Conservation (phyloP, 441 rosid genomes). For the Melastoma candidum region DNA sequence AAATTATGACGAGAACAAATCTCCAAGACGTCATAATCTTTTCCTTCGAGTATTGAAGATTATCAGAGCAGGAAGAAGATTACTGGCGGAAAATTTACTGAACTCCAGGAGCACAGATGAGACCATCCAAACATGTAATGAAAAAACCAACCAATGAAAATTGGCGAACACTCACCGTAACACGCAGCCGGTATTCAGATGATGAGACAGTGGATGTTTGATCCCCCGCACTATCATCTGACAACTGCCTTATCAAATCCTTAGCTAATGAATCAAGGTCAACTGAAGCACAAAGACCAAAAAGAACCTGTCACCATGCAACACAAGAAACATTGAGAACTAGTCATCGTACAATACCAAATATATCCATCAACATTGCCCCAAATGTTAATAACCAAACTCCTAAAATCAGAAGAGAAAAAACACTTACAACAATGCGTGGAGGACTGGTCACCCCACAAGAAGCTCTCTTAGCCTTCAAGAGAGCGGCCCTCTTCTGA, state of each 20-base stretch:
- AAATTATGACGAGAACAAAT: too few relatives aligned
- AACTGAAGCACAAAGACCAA: conserved; percentile 44
- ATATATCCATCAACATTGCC: too few relatives aligned
- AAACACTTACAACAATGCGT: conserved; percentile 62
- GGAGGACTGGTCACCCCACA: conserved; percentile 59
- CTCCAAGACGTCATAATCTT: too few relatives aligned
- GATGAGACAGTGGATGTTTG: conserved; percentile 44
- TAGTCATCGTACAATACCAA: too few relatives aligned
- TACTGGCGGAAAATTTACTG: too few relatives aligned
- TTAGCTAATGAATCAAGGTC: conserved; percentile 36
- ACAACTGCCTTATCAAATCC: conserved; percentile 35
- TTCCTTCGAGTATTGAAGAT: too few relatives aligned
- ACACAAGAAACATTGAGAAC: neutral
- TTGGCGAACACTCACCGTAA: conserved; percentile 37
- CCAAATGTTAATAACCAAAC: too few relatives aligned
- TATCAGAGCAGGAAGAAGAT: too few relatives aligned
- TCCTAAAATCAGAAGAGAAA: neutral
- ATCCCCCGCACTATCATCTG: conserved; percentile 25
- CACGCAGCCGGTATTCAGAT: conserved; percentile 58
- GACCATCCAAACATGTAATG: too few relatives aligned
- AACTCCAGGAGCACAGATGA: too few relatives aligned
- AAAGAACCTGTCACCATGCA: conserved; percentile 35
- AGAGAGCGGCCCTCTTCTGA: conserved; percentile 63
- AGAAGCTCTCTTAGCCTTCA: conserved; percentile 72
- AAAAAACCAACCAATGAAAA: too few relatives aligned